Base-by-base conservation (phyloP, 2,329 filamentous ascomycete species). In the Cordyceps cateniannulata region DNA sequence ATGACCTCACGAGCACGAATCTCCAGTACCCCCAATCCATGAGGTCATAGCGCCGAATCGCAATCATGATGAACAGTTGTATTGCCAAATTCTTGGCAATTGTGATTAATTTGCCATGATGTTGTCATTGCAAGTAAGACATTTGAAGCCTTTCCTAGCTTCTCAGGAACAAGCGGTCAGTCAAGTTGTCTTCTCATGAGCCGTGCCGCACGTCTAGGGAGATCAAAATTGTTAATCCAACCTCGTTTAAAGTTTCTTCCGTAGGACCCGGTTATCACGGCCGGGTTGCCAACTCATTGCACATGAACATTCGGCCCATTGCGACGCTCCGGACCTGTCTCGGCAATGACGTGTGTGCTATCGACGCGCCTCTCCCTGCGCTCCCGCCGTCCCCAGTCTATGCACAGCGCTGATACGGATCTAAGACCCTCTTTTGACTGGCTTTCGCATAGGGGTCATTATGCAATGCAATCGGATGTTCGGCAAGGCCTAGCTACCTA, bases 391-490 rank as follows among this genome's bases (percentile, higher is more conserved):
- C 42, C 44, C 42, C 54, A 38, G 45, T 35, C 3, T 20, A 29
- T 22, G 22, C 14, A 8, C 42, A 20, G 8, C 35, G 57, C 50
- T 27, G 57, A 52, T 52, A 25, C 27, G 49, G 38, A 59, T 59
- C 49, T 53, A 27, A 47, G 49, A 35, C 57, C 57, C 57, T 53
- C 27, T 52, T 59, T 59, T 47, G 12, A 38, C 38, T 50, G 10
- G 12, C 14, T 29, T 49, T 35, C 20, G 27, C 27, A 16, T 14
- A 32, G 32, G 27, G 25, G 38, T 20, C n/a, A 22, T 6, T 35
- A 52, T 53, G 40, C 49, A 59, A 45, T n/a, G 40, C 57, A 25
- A 59, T 59, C 57, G 57, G 57, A 12, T 52, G 49, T 53, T 59
- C 57, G 57, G 57, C 57, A 59, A 22, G 49, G 18, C 20, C 10